Evolutionary conservation across 495 filamentous ascomycete genomes (phyloP), one percentile per base, ranked within the genome.

Genomic region (Penicillium coffeae): DNA sequence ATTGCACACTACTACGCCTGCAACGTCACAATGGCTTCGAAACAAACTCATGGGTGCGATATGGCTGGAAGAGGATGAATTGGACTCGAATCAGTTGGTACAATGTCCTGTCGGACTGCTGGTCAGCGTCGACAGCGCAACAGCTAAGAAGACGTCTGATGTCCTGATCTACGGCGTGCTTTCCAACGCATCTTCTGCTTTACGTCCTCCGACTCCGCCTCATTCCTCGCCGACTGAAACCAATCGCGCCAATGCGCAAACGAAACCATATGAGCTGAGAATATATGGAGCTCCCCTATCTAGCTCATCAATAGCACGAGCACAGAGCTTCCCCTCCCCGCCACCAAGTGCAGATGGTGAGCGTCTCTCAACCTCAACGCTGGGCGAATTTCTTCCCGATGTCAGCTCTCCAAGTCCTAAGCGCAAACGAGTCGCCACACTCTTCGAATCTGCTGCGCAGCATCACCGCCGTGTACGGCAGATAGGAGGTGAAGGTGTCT

Each of bases 381-480:
- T 54, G 32, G 69, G 65, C 3, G 59, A 73, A 15, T 74, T 75
- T 33, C 61, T 75, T 16, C 70, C 69, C 3, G 68, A 73, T 38
- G 50, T 65, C 19, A 64, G 64, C 48, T 73, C 72, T 0, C 69
- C 65, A 3, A 73, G 69, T 25, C 67, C 71, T 3, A 86, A 83
- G 55, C 72, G 80, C 22, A 81, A 77, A 58, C 73, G 72, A 33
- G 71, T 80, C 16, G 72, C 70, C 15, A 70, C 73, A 0, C 62
- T 83, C 1, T 85, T 86, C 51, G 78, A 86, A 38, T 71, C 77
- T 40, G 82, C 81, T n/a, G 71, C 73, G 5, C 74, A 81, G 37
- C 75, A 77, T 47, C 74, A 78, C 32, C 74, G 67, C 36, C 74
- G 75, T 39, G 73, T 80, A 12, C 75, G 73, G 40, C 70, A 77